Evolutionary conservation across 2,329 filamentous ascomycete species (phyloP).

Genomic region (Stagonosporopsis tanaceti): DNA sequence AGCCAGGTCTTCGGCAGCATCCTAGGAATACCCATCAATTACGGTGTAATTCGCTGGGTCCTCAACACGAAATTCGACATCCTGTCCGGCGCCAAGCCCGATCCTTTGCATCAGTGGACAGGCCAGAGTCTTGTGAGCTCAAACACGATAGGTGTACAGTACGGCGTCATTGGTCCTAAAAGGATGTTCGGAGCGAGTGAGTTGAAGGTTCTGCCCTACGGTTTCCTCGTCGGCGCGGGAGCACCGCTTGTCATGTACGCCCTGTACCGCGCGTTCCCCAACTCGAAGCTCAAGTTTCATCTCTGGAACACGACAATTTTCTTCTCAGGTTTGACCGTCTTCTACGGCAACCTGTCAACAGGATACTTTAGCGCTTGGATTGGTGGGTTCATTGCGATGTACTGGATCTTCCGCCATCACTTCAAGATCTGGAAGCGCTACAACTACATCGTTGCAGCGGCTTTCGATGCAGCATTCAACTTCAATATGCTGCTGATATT

Average conservation of each 20-base stretch:
- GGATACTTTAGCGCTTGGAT: constrained; percentile 65
- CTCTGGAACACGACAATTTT: constrained; percentile 70
- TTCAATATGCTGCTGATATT: constrained; percentile 69
- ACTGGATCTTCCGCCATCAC: constrained; percentile 63
- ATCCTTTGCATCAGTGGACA: constrained; percentile 69
- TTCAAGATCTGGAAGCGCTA: constrained; percentile 67
- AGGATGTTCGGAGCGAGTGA: constrained; percentile 60
- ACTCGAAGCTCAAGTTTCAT: constrained; percentile 61
- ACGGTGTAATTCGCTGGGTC: constrained; percentile 68
- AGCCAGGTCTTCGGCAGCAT: constrained; percentile 67
- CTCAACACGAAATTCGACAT: constrained; percentile 65
- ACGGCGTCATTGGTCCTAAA: constrained; percentile 64
- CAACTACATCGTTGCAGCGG: constrained; percentile 68
- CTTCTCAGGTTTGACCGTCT: constrained; percentile 62
- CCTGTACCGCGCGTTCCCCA: constrained; percentile 63
- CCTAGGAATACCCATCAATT: constrained; percentile 68
- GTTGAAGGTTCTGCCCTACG: constrained; percentile 61
- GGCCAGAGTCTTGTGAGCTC: constrained; percentile 62
- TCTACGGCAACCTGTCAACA: constrained; percentile 69
- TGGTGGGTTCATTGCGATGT: constrained; percentile 69
- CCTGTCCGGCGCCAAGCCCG: constrained; percentile 58
- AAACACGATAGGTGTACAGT: constrained; percentile 66
- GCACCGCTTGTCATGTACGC: constrained; percentile 59
- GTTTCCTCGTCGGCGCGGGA: constrained; percentile 61
- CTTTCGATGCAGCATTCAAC: constrained; percentile 70